Evolutionary conservation across 768 basidiomycete genomes (phyloP), one percentile per base, ranked within the genome.

Genomic region (Tylopilus plumbeoviolaceoides): DNA sequence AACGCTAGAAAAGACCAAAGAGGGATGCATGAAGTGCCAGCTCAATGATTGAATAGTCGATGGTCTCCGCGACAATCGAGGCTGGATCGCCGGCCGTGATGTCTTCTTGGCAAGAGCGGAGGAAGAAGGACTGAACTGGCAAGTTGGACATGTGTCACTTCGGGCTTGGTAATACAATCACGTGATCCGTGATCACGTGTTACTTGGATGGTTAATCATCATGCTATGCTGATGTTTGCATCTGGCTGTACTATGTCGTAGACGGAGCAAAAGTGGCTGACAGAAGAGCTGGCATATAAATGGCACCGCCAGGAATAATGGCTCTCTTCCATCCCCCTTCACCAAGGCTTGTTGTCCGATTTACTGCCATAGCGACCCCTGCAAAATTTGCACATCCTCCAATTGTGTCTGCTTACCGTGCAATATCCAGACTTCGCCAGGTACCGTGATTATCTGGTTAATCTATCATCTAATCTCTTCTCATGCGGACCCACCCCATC

Each of bases 391-490:
- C 49, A 44, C 10, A n/a, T 38, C 38, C 48, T 48, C 55, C 53
- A 9, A 42, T 28, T 30, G 33, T n/a, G 14, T 14, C 51, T 48
- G 30, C 48, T 43, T 48, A 30, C 8, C 51, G 57, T n/a, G 52
- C 60, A 35, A 40, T 47, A 9, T 30, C 49, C 12, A 57, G 69
- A 47, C 67, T 70, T 38, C 48, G 45, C 45, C 65, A 69, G 63
- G 67, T 69, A 59, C 39, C 8, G 50, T 58, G 27, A 42, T 39
- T 31, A 42, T 20, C n/a, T 12, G n/a, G n/a, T 18, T 10, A 38
- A 18, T 28, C 35, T 27, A 48, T 53, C 69, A 33, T 21, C 20
- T 41, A 27, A 45, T 40, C 28, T 7, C 35, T 18, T 43, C 31
- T 47, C 31, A 27, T n/a, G n/a, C n/a, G n/a, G 5, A 23, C 36